Conservation (phyloP, 2,329 filamentous ascomycete genomes). For the Penicillium verrucosum region DNA sequence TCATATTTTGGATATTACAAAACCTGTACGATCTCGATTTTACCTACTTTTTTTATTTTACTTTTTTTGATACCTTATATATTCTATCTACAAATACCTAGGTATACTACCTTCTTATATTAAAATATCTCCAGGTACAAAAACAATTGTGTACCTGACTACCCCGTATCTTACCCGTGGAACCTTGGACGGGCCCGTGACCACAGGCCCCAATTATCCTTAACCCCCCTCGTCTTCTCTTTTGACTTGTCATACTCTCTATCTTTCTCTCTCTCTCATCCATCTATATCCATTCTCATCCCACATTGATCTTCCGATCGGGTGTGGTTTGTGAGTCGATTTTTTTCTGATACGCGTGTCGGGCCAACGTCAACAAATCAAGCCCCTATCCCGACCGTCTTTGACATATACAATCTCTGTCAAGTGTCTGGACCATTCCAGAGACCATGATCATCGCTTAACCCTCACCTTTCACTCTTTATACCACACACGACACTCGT, state of each 20-base stretch:
- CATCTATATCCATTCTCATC: neutral
- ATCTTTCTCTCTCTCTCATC: neutral
- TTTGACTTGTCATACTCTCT: neutral
- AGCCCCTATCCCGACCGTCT: neutral
- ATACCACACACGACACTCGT: constrained; percentile 16
- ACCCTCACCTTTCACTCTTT: constrained; percentile 14
- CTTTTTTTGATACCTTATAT: neutral
- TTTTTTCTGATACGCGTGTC: neutral
- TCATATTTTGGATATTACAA: constrained; percentile 1
- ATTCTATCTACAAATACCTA: neutral
- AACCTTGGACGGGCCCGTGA: constrained; percentile 12
- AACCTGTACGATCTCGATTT: neutral
- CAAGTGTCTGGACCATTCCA: constrained; percentile 8
- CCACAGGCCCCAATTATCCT: constrained; percentile 5
- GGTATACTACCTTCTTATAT: neutral
- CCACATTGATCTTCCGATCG: neutral
- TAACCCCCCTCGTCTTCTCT: constrained; percentile 1
- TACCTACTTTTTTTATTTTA: neutral
- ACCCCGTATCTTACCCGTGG: constrained; percentile 10
- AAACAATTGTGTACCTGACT: constrained; percentile 7
- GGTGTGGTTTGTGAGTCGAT: neutral
- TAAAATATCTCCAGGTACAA: neutral
- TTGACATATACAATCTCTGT: neutral
- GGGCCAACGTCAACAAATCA: neutral
- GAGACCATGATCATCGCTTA: constrained; percentile 25